These are phyloP conservation scores for Magnaporthales sp. DNA, from an alignment of 2,329 filamentous ascomycete species.

Conservation along the genomic window DNA sequence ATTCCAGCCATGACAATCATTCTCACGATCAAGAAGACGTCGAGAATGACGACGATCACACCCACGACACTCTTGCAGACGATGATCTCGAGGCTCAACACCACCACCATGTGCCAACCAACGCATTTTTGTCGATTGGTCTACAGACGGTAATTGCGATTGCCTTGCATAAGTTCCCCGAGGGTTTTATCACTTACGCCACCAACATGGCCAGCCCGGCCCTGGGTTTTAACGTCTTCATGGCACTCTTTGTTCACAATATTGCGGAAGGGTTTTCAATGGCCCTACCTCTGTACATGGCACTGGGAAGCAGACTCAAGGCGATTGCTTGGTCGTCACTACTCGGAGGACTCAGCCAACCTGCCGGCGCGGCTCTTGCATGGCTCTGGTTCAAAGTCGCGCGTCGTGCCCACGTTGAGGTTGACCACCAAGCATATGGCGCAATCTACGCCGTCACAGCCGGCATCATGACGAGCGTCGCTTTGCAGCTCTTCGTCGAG, in stretches of 20 bases:
- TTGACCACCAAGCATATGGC: slow-evolving; percentile 57
- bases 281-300: slow-evolving; percentile 86
- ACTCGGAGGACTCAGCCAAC: slow-evolving; percentile 80
- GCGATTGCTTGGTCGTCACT: slow-evolving; percentile 81
- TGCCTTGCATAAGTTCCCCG: slow-evolving; percentile 90
- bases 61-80: slow-evolving; percentile 10
- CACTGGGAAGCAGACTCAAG: slow-evolving; percentile 67
- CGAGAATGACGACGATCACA: slow-evolving; percentile 11
- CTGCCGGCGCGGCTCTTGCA: slow-evolving; percentile 74
- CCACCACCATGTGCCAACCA: slow-evolving; percentile 91
- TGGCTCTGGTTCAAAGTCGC: slow-evolving; percentile 78
- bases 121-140: slow-evolving; percentile 90
- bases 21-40: background rate
- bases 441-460: slow-evolving; percentile 82
- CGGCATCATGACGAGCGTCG: slow-evolving; percentile 93
- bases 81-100: slow-evolving; percentile 49
- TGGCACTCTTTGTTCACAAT: slow-evolving; percentile 96
- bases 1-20: slow-evolving; percentile 9
- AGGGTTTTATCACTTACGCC: slow-evolving; percentile 82
- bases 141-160: slow-evolving; percentile 94
- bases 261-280: slow-evolving; percentile 96
- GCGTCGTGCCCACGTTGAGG: slow-evolving; percentile 35
- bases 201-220: slow-evolving; percentile 92
- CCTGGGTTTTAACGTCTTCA: slow-evolving; percentile 84
- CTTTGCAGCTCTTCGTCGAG: slow-evolving; percentile 81